Conservation (phyloP, 1,139 yeast genomes). For the Scheffersomyces cryptocercus region DNA sequence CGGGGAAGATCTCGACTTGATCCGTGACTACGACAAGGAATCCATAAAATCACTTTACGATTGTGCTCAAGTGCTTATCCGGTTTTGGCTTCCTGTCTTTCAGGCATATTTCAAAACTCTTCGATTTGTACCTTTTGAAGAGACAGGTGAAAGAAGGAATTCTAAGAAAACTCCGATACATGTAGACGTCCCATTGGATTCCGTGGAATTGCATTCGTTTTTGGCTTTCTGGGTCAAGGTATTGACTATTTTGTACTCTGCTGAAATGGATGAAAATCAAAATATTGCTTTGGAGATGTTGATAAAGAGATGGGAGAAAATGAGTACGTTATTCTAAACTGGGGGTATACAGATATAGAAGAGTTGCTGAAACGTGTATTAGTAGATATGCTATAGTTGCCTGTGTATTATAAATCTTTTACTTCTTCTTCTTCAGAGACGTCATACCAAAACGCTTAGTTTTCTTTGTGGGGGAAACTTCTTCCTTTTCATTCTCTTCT, state of each 20-base stretch:
- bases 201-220: slow-evolving; percentile 37
- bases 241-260: slow-evolving; percentile 40
- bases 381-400: background rate
- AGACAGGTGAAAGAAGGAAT: slow-evolving; percentile 21
- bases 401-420: background rate
- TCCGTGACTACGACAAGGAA: slow-evolving; percentile 47
- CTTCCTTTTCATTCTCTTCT: no score
- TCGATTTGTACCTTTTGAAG: slow-evolving; percentile 28
- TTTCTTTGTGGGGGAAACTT: background rate
- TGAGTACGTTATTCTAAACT: slow-evolving; percentile 5
- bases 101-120: slow-evolving; percentile 38
- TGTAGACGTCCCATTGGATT: slow-evolving; percentile 27
- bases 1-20: slow-evolving; percentile 54
- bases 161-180: slow-evolving; percentile 18
- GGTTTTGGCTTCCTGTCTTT: slow-evolving; percentile 64
- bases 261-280: slow-evolving; percentile 39
- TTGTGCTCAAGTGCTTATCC: slow-evolving; percentile 41
- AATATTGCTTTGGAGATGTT: slow-evolving; percentile 38
- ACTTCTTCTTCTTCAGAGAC: background rate
- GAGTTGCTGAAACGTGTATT: background rate
- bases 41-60: slow-evolving; percentile 37
- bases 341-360: background rate
- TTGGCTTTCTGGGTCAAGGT: slow-evolving; percentile 53
- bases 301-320: slow-evolving; percentile 40
- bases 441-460: background rate